Evolutionary conservation across 495 filamentous ascomycete species (phyloP).

Genomic region (Rostrohypoxylon terebratum): DNA sequence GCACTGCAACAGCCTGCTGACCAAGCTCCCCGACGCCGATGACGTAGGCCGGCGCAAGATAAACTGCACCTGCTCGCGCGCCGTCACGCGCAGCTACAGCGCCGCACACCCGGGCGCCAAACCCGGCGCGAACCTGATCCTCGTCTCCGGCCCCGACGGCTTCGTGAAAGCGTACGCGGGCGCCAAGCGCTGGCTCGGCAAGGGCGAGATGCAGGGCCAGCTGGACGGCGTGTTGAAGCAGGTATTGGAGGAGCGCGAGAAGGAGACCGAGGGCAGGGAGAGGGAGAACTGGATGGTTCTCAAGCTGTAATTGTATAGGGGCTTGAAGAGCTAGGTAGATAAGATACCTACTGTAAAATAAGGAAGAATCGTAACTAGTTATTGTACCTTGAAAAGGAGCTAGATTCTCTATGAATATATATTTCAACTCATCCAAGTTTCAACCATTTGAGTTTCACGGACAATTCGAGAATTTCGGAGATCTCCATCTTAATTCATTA

Average conservation of each 20-base stretch:
- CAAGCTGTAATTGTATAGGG: conserved; percentile 56
- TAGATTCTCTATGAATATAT: background rate
- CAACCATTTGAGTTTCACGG: too few relatives aligned
- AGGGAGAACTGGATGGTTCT: conserved; percentile 61
- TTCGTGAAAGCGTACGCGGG: conserved; percentile 86
- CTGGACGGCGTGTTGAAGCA: conserved; percentile 57
- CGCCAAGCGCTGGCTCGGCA: conserved; percentile 76
- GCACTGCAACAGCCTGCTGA: conserved; percentile 39
- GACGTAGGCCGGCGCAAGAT: conserved; percentile 23
- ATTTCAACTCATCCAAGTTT: too few relatives aligned
- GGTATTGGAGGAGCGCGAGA: conserved; percentile 37
- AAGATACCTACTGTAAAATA: background rate
- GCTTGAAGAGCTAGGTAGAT: background rate
- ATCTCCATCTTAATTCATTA: background rate
- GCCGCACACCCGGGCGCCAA: conserved; percentile 27
- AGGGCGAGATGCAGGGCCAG: conserved; percentile 76
- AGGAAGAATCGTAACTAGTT: background rate
- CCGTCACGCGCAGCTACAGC: conserved; percentile 14
- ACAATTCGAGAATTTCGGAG: background rate
- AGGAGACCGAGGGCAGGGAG: conserved; percentile 31
- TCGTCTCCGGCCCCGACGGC: conserved; percentile 90
- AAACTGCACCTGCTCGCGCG: conserved; percentile 27
- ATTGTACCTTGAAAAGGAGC: too few relatives aligned
- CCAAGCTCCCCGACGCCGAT: conserved; percentile 39
- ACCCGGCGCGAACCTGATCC: conserved; percentile 65